A percentile compares a stretch with the other conserved stretches of the same genome.
These are phyloP conservation scores for Aspergillus sp. DNA, from an alignment of 2,329 filamentous ascomycete genomes.

Conservation along the genomic window DNA sequence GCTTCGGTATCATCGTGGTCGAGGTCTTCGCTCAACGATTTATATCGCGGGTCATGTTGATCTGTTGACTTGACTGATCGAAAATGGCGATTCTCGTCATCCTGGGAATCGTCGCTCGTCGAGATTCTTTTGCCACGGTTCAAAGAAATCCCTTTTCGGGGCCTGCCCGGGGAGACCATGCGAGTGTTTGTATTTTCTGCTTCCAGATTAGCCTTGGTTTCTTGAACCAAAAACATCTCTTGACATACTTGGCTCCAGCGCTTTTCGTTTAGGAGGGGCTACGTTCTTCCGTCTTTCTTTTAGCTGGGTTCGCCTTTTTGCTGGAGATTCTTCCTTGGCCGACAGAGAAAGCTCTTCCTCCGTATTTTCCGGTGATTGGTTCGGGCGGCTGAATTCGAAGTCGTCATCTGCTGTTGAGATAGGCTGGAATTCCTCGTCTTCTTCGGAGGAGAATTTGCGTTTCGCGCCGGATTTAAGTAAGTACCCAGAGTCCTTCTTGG, in stretches of 20 bases:
- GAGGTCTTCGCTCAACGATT: too few relatives aligned
- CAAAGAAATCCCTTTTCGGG: background rate
- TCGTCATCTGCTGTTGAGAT: slow-evolving; percentile 25
- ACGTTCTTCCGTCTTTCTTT: slow-evolving; percentile 14
- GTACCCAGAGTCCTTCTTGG: slow-evolving; percentile 6
- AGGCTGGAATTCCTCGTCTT: slow-evolving; percentile 39
- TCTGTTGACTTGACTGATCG: too few relatives aligned
- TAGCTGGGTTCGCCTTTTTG: slow-evolving; percentile 14
- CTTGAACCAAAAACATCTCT: background rate
- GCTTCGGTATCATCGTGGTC: too few relatives aligned
- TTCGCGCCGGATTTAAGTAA: slow-evolving; percentile 51
- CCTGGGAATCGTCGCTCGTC: background rate
- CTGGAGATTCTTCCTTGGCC: slow-evolving; percentile 11
- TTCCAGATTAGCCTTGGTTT: slow-evolving; percentile 12
- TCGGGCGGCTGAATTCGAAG: slow-evolving; percentile 33
- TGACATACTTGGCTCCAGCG: slow-evolving; percentile 43
- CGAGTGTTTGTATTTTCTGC: slow-evolving; percentile 52
- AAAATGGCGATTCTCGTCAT: background rate
- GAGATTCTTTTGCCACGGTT: background rate
- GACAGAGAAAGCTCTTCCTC: slow-evolving; percentile 7
- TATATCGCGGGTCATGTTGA: too few relatives aligned
- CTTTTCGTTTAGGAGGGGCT: slow-evolving; percentile 27
- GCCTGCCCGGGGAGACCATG: slow-evolving; percentile 29
- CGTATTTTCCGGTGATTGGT: slow-evolving; percentile 14
- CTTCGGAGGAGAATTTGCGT: slow-evolving; percentile 55